Conservation (phyloP, 2,329 filamentous ascomycete species). For the Drechslera avenae region DNA sequence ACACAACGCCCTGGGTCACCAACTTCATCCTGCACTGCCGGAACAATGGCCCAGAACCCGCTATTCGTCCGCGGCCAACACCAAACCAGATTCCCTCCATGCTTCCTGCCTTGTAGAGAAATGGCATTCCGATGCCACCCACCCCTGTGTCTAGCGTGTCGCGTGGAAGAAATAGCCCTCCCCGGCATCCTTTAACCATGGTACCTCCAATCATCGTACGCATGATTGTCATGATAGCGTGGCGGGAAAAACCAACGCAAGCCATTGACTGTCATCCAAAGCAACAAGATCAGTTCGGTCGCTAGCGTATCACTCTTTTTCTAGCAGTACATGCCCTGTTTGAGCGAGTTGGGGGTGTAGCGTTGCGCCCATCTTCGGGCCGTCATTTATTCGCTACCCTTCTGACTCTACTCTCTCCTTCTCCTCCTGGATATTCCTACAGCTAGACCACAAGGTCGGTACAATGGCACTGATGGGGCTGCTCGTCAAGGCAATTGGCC, state of each 20-base stretch:
- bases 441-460: slow-evolving; percentile 7
- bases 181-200: not conserved
- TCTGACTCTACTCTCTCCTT: no score
- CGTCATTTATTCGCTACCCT: no score
- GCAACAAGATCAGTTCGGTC: not conserved
- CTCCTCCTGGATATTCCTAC: no score
- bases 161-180: not conserved
- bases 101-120: no score
- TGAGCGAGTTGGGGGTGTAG: no score
- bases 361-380: no score
- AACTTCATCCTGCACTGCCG: not conserved
- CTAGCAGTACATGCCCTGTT: no score
- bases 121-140: not conserved
- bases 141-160: not conserved
- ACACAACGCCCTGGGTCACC: no score
- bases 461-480: slow-evolving; percentile 21
- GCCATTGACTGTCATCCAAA: not conserved
- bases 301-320: no score
- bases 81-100: not conserved
- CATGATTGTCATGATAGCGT: not conserved
- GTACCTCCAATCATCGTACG: not conserved
- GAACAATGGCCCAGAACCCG: not conserved
- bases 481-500: slow-evolving; percentile 18
- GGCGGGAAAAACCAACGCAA: not conserved
- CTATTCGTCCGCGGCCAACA: not conserved